A percentile compares a stretch with the other conserved stretches of the same genome.
Evolutionary conservation across 108 stramenopile species (phyloP).

Genomic region (Ochromonas danica): DNA sequence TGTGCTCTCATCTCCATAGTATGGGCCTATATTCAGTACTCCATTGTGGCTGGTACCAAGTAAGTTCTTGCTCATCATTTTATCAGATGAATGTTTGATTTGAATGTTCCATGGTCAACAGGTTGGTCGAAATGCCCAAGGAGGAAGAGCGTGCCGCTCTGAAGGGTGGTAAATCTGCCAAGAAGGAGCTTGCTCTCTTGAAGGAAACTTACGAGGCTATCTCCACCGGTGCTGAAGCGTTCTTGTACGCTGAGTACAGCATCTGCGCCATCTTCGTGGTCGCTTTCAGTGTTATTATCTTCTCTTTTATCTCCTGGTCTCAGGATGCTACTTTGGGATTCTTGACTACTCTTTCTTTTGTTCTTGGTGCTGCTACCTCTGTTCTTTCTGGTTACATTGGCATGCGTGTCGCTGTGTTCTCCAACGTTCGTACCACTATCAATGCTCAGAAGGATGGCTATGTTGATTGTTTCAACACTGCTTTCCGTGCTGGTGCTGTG

Average conservation of each 20-base stretch:
- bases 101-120: no score
- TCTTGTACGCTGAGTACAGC: constrained; percentile 86
- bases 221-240: constrained; percentile 88
- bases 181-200: constrained; percentile 27
- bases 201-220: constrained; percentile 87
- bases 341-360: constrained; percentile 83
- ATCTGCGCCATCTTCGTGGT: constrained; percentile 86
- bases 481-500: constrained; percentile 95
- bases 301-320: constrained; percentile 82
- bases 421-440: constrained; percentile 92
- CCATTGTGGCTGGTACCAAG: not conserved
- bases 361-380: constrained; percentile 84
- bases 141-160: not conserved
- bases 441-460: constrained; percentile 70
- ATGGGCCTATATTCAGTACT: not conserved
- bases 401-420: constrained; percentile 95
- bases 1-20: not conserved
- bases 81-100: not conserved
- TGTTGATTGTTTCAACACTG: constrained; percentile 85
- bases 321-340: constrained; percentile 76
- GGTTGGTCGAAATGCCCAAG: not conserved
- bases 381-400: constrained; percentile 81
- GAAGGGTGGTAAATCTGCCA: not conserved
- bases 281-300: constrained; percentile 72
- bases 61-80: not conserved